Evolutionary conservation across 768 basidiomycete species (phyloP).

Genomic region (Tulasnella sp.): DNA sequence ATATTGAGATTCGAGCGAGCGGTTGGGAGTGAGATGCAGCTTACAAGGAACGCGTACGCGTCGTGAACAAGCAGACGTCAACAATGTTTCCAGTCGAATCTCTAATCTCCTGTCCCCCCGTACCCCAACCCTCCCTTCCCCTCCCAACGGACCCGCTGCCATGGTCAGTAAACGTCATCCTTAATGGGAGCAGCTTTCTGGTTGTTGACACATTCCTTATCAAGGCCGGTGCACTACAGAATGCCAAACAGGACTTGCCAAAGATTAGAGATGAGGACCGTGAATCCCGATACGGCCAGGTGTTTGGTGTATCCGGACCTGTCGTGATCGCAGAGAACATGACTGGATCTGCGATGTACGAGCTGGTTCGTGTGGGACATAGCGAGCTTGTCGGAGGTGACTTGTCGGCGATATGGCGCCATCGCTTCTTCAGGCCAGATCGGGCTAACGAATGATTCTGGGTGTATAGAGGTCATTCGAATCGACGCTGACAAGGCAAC

Average conservation of each 20-base stretch:
- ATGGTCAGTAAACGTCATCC: neutral
- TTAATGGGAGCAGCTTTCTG: neutral
- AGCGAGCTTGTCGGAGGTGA: conserved; percentile 94
- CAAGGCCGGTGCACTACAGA: conserved; percentile 85
- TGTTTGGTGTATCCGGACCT: conserved; percentile 93
- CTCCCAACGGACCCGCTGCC: no score
- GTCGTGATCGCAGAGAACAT: conserved; percentile 98
- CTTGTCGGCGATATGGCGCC: conserved; percentile 8
- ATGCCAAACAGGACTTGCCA: conserved; percentile 75
- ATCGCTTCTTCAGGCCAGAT: neutral
- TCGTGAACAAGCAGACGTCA: neutral
- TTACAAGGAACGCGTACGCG: conserved; percentile 6
- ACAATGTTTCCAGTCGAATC: conserved; percentile 9
- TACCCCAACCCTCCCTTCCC: conserved; percentile 3
- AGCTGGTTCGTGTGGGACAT: conserved; percentile 95
- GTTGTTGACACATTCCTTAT: neutral
- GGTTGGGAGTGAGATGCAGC: conserved; percentile 8
- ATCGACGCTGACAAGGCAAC: conserved; percentile 97
- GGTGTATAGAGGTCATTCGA: conserved; percentile 80
- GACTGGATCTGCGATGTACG: conserved; percentile 93
- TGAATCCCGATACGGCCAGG: conserved; percentile 76
- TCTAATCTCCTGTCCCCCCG: conserved; percentile 2
- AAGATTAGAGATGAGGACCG: conserved; percentile 85
- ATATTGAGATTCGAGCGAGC: conserved; percentile 1
- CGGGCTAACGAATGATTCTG: neutral